These are phyloP conservation scores for Quercus variabilis DNA, from an alignment of 306 rosid species.

Conservation along the genomic window DNA sequence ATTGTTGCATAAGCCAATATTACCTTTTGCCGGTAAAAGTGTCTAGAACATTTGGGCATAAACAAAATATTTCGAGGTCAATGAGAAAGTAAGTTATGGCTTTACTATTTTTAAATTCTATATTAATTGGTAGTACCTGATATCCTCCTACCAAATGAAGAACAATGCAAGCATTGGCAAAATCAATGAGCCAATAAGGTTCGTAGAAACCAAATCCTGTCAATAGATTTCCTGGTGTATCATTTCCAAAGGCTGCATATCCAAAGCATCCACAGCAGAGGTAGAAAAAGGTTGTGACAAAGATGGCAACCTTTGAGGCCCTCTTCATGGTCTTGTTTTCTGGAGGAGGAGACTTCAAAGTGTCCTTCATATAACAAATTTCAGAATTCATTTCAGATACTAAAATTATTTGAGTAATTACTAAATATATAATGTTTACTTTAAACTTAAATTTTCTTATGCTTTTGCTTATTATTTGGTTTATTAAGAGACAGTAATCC, in stretches of 20 bases:
- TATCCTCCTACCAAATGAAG: conserved; percentile 88
- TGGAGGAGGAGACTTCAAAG: conserved; percentile 72
- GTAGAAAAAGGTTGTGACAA: conserved; percentile 73
- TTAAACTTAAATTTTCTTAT: no score
- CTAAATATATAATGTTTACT: background rate
- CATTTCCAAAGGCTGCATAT: conserved; percentile 80
- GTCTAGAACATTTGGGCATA: no score
- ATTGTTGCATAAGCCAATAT: no score
- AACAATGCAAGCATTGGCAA: conserved; percentile 84
- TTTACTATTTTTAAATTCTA: background rate
- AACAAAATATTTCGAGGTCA: no score
- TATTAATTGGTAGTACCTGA: conserved; percentile 54
- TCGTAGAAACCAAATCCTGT: conserved; percentile 81
- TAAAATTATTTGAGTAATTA: background rate
- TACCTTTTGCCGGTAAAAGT: no score
- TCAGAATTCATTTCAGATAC: conserved; percentile 3
- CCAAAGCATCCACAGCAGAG: conserved; percentile 87
- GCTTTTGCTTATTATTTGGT: background rate
- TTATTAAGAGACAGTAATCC: background rate
- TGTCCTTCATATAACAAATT: conserved; percentile 53
- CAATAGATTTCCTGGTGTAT: conserved; percentile 83
- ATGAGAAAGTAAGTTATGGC: no score
- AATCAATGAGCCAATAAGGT: conserved; percentile 80
- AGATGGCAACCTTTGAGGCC: conserved; percentile 54
- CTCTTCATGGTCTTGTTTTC: conserved; percentile 82